A percentile compares a stretch with the other conserved stretches of the same genome.
phyloP scores from a whole-genome alignment of 2,329 filamentous ascomycete genomes.

The Calonectria pseudoreteaudii region DNA sequence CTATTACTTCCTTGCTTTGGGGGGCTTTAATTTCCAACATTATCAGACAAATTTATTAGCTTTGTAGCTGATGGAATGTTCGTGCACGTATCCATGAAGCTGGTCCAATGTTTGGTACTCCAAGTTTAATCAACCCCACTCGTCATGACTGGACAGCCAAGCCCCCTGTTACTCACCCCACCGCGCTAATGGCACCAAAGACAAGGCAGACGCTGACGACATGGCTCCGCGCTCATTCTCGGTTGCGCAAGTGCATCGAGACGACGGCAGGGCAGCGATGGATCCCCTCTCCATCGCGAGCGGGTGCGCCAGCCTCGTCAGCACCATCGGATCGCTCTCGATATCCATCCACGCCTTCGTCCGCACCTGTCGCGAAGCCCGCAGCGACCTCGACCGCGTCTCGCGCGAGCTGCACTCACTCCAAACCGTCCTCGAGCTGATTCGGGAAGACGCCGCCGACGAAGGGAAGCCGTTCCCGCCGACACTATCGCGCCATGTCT shows the following conservation, averaged over 20 bases:
- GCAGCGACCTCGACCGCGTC: constrained; percentile 25
- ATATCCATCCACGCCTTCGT: constrained; percentile 19
- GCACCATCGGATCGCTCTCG: background rate
- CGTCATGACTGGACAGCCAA: too few relatives aligned
- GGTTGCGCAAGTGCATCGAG: background rate
- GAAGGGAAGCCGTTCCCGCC: background rate
- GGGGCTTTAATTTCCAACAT: too few relatives aligned
- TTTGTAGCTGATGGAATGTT: too few relatives aligned
- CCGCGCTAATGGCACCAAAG: background rate
- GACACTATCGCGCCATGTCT: background rate
- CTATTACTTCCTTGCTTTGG: too few relatives aligned
- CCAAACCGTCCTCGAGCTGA: constrained; percentile 25
- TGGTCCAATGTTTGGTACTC: too few relatives aligned
- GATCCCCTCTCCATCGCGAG: background rate
- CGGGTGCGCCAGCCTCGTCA: background rate
- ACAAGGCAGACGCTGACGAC: background rate
- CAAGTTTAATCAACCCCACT: too few relatives aligned
- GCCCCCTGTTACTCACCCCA: background rate
- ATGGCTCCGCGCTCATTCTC: background rate
- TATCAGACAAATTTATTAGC: too few relatives aligned
- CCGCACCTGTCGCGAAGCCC: constrained; percentile 28
- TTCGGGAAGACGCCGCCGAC: constrained; percentile 27
- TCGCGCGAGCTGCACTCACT: constrained; percentile 30
- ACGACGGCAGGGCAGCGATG: background rate
- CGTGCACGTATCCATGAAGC: too few relatives aligned